Evolutionary conservation across 768 basidiomycete species (phyloP).

Genomic region (Suillus placidus): DNA sequence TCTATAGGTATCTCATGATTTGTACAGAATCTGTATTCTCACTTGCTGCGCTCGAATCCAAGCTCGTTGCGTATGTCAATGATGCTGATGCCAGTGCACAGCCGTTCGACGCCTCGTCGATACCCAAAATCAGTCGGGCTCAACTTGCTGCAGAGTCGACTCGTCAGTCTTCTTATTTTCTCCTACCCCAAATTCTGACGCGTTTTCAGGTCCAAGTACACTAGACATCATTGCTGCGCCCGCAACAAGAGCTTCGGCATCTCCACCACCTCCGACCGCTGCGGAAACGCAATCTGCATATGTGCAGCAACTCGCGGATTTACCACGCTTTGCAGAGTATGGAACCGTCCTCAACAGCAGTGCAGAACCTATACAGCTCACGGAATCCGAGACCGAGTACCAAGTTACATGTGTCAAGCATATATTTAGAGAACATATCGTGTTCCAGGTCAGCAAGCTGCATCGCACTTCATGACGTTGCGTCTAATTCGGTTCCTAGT

Average conservation of each 20-base stretch:
- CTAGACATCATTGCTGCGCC: slow-evolving; percentile 85
- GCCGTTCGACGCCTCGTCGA: slow-evolving; percentile 80
- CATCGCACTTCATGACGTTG: neutral
- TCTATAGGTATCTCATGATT: neutral
- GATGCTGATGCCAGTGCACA: slow-evolving; percentile 69
- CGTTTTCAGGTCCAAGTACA: slow-evolving; percentile 72
- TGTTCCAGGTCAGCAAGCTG: slow-evolving; percentile 80
- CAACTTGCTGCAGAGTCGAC: slow-evolving; percentile 89
- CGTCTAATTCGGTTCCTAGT: slow-evolving; percentile 49
- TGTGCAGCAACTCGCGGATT: slow-evolving; percentile 78
- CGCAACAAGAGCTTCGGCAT: slow-evolving; percentile 53
- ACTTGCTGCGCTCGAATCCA: slow-evolving; percentile 83
- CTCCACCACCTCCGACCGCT: slow-evolving; percentile 76
- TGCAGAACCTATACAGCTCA: slow-evolving; percentile 75
- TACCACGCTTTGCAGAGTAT: slow-evolving; percentile 84
- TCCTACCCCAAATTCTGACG: slow-evolving; percentile 17
- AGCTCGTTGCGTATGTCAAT: slow-evolving; percentile 92
- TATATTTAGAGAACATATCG: slow-evolving; percentile 91
- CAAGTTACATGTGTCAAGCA: slow-evolving; percentile 97
- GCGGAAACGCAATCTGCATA: slow-evolving; percentile 90
- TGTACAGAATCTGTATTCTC: slow-evolving; percentile 91
- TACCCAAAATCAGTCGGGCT: slow-evolving; percentile 93
- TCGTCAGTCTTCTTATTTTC: slow-evolving; percentile 52
- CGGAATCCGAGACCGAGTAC: slow-evolving; percentile 97
- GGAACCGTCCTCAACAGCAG: slow-evolving; percentile 89